These are phyloP conservation scores for Neurospora tetrasperma DNA, from an alignment of 495 filamentous ascomycete genomes.

Conservation along the genomic window DNA sequence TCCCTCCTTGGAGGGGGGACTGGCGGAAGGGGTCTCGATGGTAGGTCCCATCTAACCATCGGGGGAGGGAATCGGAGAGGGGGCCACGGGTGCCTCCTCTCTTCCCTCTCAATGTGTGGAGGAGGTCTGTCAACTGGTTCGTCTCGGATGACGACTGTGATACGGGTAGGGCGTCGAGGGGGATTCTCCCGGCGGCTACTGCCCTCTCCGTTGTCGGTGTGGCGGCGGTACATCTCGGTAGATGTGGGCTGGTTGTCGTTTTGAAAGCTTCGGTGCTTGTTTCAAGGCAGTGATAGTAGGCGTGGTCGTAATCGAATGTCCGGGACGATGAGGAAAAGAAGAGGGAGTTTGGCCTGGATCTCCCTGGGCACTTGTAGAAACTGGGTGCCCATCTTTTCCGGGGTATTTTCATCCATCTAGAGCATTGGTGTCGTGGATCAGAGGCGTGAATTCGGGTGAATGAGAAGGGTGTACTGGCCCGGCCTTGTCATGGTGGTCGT, in stretches of 20 bases:
- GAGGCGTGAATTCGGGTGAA: background rate
- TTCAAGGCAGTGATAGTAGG: background rate
- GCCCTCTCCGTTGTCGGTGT: background rate
- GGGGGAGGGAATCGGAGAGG: background rate
- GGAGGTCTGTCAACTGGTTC: background rate
- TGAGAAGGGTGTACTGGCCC: background rate
- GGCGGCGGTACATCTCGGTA: background rate
- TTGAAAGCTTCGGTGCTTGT: background rate
- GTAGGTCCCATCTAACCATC: background rate
- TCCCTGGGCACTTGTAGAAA: background rate
- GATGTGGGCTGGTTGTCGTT: background rate
- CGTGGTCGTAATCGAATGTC: background rate
- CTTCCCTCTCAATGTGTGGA: background rate
- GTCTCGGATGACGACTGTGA: background rate
- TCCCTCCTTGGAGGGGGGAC: background rate
- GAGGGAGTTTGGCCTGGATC: background rate
- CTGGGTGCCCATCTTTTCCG: background rate
- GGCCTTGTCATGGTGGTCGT: background rate
- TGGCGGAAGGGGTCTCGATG: background rate
- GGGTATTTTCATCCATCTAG: background rate
- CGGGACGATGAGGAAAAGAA: background rate
- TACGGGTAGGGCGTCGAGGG: background rate
- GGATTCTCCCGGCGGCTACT: background rate
- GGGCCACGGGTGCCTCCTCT: background rate
- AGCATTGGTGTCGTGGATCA: background rate